A percentile compares a stretch with the other conserved stretches of the same genome.
phyloP scores from a whole-genome alignment of 2,329 filamentous ascomycete species.

The Aspergillus oerlinghausenensis region DNA sequence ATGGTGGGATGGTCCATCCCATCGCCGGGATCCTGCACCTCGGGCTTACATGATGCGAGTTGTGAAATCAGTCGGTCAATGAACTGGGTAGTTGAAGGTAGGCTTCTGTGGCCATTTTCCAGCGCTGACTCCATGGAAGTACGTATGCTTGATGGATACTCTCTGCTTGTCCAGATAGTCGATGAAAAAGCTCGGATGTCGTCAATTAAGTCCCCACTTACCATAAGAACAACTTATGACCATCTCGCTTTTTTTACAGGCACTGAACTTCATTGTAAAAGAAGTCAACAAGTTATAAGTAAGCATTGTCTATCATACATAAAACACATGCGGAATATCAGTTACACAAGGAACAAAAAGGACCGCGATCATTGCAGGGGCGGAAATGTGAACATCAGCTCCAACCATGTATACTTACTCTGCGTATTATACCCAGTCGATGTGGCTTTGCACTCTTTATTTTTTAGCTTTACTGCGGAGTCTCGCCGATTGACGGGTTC shows the following conservation, averaged over 20 bases:
- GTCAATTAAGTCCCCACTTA: background rate
- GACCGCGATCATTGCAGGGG: background rate
- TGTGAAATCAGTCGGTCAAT: conserved; percentile 22
- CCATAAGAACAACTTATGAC: background rate
- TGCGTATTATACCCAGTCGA: background rate
- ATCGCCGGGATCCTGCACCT: background rate
- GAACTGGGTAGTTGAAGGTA: conserved; percentile 12
- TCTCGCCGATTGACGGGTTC: background rate
- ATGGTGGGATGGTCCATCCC: background rate
- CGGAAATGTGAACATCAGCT: background rate
- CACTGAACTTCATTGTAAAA: background rate
- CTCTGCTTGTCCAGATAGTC: background rate
- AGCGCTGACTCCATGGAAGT: background rate
- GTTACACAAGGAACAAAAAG: background rate
- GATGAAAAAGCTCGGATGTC: background rate
- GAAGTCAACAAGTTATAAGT: background rate
- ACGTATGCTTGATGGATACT: background rate
- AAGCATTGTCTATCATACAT: background rate
- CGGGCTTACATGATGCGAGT: conserved; percentile 9
- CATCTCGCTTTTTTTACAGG: background rate
- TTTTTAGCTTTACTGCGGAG: background rate
- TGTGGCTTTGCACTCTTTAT: background rate
- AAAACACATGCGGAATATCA: background rate
- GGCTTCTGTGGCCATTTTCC: background rate
- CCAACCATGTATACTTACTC: background rate